Evolutionary conservation across 805 yeast species (phyloP), one percentile per base, ranked within the genome.

Genomic region (Saccharomyces kudriavzevii): DNA sequence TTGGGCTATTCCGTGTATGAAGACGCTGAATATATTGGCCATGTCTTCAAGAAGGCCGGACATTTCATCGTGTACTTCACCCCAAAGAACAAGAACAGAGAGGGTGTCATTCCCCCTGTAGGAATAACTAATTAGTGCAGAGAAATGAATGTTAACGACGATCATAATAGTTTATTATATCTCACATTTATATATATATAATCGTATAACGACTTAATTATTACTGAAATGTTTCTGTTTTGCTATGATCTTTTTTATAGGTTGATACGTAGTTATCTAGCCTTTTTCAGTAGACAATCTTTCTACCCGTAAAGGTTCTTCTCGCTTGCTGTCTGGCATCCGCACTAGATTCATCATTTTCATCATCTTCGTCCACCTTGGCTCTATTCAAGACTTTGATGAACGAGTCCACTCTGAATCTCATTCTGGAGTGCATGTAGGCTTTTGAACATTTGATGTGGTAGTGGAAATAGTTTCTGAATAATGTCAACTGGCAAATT

Each of bases 401-500:
- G 76, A 91, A 94, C 64, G 95, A 94, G 61, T 87, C 84, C 25
- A 94, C 98, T 65, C 99, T 82, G 73, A 78, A 89, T 72, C 99
- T 83, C 99, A 94, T 94, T 77, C 99, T 85, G 50, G 96, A 89
- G 72, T 94, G 99, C 85, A 94, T 84, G 74, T 88, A 94, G 35
- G 99, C 98, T 77, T 94, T 94, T 56, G 97, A 90, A 71, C 97
- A 92, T 74, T 94, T 94, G 76, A 94, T 94, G 69, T 94, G 99
- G 73, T 92, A 94, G 71, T 94, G 99, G 85, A 94, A 94, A 74
- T 92, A 94, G 67, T 91, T 95, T 73, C 99, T 81, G 75, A 94
- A 94, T 54, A 89, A 77, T 66, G 89, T 90, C 65, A 94, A 87
- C 70, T 91, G 97, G 40, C 95, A 84, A 58, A 94, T 88, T 8